These are phyloP conservation scores for Ceratocystis cacaofunesta DNA, from an alignment of 2,329 filamentous ascomycete genomes.

Conservation along the genomic window DNA sequence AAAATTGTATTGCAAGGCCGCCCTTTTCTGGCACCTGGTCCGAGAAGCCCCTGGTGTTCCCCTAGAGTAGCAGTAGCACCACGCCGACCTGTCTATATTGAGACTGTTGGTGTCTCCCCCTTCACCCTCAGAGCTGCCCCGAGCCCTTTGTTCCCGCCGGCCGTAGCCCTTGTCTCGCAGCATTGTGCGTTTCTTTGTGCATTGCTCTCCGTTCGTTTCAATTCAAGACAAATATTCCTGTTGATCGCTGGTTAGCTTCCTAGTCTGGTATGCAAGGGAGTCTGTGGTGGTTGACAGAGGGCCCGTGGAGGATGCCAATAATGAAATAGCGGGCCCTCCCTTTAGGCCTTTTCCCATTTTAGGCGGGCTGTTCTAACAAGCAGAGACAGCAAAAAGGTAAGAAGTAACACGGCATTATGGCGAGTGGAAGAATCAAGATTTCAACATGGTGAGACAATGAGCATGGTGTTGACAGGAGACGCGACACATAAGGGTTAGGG, in stretches of 20 bases:
- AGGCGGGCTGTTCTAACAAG: background rate
- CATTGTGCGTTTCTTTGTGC: too few relatives aligned
- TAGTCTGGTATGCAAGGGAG: slow-evolving; percentile 1
- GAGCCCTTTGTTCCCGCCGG: too few relatives aligned
- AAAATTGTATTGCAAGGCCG: background rate
- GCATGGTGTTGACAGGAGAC: too few relatives aligned
- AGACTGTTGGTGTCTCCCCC: too few relatives aligned
- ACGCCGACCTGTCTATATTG: background rate
- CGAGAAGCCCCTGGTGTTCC: background rate
- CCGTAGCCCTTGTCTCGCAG: too few relatives aligned
- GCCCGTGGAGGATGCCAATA: background rate
- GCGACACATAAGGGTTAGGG: background rate
- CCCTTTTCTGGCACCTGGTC: background rate
- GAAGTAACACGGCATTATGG: too few relatives aligned
- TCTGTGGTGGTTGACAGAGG: background rate
- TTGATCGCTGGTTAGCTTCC: background rate
- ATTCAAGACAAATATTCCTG: background rate
- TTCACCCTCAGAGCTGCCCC: too few relatives aligned
- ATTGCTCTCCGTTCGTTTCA: background rate
- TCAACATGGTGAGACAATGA: too few relatives aligned
- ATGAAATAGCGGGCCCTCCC: background rate
- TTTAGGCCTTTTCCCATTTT: background rate
- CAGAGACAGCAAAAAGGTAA: background rate
- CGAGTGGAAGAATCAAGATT: too few relatives aligned
- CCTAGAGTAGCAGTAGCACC: background rate